Conservation (phyloP, 495 filamentous ascomycete species). For the Penicillium alfredii region DNA sequence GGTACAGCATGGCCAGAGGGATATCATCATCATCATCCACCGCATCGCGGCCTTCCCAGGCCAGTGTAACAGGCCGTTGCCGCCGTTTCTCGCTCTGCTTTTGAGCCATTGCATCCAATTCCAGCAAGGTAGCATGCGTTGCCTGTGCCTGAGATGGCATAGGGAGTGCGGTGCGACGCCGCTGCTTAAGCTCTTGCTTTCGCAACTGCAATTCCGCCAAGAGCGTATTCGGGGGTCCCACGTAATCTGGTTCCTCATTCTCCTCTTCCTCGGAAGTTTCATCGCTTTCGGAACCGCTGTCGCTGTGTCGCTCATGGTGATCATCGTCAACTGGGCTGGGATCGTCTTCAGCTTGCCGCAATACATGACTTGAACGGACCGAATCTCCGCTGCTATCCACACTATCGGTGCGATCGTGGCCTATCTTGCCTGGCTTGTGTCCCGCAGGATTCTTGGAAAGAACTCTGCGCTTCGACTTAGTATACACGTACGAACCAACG, state of each 20-base stretch:
- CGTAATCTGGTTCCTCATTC: constrained; percentile 43
- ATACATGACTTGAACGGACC: constrained; percentile 1
- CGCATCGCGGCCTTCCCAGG: constrained; percentile 74
- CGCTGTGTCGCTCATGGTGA: constrained; percentile 13
- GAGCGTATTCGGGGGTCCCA: constrained; percentile 77
- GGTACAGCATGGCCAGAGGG: constrained; percentile 75
- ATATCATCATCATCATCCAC: constrained; percentile 70
- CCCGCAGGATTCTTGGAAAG: constrained; percentile 16
- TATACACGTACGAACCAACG: constrained; percentile 60
- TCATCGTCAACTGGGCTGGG: constrained; percentile 15
- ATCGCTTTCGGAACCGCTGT: constrained; percentile 17
- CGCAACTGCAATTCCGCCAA: constrained; percentile 87
- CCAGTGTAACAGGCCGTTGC: constrained; percentile 70
- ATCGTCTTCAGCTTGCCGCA: constrained; percentile 14
- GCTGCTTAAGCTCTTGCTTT: constrained; percentile 73
- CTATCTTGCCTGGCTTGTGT: constrained; percentile 20
- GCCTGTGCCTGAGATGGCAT: constrained; percentile 60
- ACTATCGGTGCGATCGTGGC: constrained; percentile 14
- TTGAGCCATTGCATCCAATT: constrained; percentile 88
- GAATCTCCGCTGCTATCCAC: constrained; percentile 7
- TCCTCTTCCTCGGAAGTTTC: constrained; percentile 28
- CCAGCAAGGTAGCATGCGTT: constrained; percentile 82
- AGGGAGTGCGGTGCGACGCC: constrained; percentile 62
- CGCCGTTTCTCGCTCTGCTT: constrained; percentile 70
- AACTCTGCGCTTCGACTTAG: constrained; percentile 30